A percentile compares a stretch with the other conserved stretches of the same genome.
These are phyloP conservation scores for Ganoderma sinense DNA, from an alignment of 1,284 basidiomycete genomes.

Conservation along the genomic window DNA sequence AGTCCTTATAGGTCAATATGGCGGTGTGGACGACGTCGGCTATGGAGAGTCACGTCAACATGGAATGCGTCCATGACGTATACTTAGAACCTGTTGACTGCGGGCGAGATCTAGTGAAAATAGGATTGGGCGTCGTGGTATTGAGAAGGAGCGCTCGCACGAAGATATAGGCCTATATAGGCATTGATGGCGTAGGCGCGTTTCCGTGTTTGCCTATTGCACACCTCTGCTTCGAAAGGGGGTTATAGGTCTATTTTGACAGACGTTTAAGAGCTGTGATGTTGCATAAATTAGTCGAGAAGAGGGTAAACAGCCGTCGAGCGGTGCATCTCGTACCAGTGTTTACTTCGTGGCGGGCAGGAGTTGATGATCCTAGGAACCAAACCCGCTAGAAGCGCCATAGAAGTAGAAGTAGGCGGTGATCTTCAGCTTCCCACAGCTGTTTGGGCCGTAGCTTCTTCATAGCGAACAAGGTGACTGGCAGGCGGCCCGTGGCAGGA, in stretches of 20 bases:
- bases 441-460: constrained; percentile 16
- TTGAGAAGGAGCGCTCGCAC: constrained; percentile 8
- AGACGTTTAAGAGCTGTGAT: constrained; percentile 23
- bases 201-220: constrained; percentile 31
- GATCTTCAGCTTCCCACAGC: constrained; percentile 20
- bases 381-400: constrained; percentile 21
- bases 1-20: too few relatives aligned
- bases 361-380: constrained; percentile 2
- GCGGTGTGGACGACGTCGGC: constrained; percentile 30
- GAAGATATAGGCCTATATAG: constrained; percentile 27
- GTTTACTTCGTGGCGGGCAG: background rate
- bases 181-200: constrained; percentile 29
- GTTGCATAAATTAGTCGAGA: background rate
- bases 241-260: constrained; percentile 27
- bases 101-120: constrained; percentile 18
- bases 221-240: constrained; percentile 26
- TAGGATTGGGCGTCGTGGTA: constrained; percentile 17
- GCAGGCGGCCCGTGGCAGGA: constrained; percentile 15
- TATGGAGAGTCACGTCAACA: constrained; percentile 30
- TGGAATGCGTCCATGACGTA: constrained; percentile 27
- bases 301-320: background rate
- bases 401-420: constrained; percentile 29
- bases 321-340: background rate
- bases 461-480: background rate
- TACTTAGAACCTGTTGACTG: constrained; percentile 28